Conservation (phyloP, 306 rosid genomes). For the Sindora glabra region DNA sequence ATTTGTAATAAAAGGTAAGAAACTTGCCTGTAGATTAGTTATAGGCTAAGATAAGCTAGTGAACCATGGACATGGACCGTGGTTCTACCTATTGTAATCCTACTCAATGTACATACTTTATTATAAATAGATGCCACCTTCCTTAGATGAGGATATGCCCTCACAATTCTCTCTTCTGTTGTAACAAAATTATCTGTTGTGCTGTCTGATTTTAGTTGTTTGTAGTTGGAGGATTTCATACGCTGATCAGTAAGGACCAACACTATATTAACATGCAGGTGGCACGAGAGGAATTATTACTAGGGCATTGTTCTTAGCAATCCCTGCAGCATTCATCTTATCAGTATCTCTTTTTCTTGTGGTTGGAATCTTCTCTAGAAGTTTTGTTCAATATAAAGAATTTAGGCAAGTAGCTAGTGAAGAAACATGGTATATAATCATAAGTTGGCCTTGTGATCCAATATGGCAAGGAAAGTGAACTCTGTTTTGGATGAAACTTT, state of each 20-base stretch:
- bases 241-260: conserved; percentile 5
- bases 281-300: conserved; percentile 54
- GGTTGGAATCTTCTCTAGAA: conserved; percentile 38
- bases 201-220: not conserved
- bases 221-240: not conserved
- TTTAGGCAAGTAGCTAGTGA: conserved; percentile 17
- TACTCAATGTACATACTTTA: too few species aligned
- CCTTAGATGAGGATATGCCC: too few species aligned
- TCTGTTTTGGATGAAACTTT: too few species aligned
- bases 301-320: conserved; percentile 47
- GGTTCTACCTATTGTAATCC: too few species aligned
- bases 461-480: too few species aligned
- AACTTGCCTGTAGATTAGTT: too few species aligned
- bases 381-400: conserved; percentile 44
- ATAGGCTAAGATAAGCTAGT: too few species aligned
- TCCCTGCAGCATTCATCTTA: conserved; percentile 49
- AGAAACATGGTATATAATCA: conserved; percentile 36
- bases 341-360: conserved; percentile 41
- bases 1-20: conserved; percentile 41
- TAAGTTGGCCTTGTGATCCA: too few species aligned
- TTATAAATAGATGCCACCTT: too few species aligned
- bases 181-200: too few species aligned
- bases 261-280: conserved; percentile 34
- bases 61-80: too few species aligned
- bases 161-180: too few species aligned